Evolutionary conservation across 208 protist genomes (phyloP).

Genomic region (Blastocrithidia nonstop): DNA sequence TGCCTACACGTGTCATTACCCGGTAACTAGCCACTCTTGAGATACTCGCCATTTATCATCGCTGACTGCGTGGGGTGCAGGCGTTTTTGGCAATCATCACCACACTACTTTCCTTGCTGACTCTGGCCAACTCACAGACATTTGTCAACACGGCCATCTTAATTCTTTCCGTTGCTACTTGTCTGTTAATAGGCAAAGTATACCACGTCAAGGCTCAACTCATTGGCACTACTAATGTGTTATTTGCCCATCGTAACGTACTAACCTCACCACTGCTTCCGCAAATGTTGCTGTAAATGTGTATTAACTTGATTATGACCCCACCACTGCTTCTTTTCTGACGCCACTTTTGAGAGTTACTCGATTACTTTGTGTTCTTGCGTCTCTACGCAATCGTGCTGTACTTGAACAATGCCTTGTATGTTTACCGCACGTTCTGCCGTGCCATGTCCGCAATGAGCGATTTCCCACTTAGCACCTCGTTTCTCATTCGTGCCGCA

Average conservation of each 20-base stretch:
- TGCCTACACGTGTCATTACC: slow-evolving; percentile 20
- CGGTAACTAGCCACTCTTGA: slow-evolving; percentile 33
- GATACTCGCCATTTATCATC: slow-evolving; percentile 41
- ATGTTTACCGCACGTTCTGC: slow-evolving; percentile 52
- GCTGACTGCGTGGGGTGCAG: slow-evolving; percentile 55
- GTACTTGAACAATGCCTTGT: slow-evolving; percentile 53
- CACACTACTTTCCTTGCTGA: slow-evolving; percentile 32
- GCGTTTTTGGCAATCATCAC: slow-evolving; percentile 39
- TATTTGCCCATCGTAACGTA: slow-evolving; percentile 38
- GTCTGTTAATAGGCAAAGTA: slow-evolving; percentile 33
- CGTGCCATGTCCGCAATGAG: slow-evolving; percentile 39
- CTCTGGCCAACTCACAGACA: slow-evolving; percentile 6
- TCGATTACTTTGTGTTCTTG: slow-evolving; percentile 61
- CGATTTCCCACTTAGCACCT: slow-evolving; percentile 24
- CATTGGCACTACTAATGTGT: slow-evolving; percentile 33
- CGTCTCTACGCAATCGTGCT: slow-evolving; percentile 49
- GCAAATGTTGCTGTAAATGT: slow-evolving; percentile 37
- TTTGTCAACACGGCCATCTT: slow-evolving; percentile 52
- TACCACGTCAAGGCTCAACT: slow-evolving; percentile 56
- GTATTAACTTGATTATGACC: slow-evolving; percentile 57
- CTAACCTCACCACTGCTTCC: slow-evolving; percentile 57
- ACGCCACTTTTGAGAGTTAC: slow-evolving; percentile 22
- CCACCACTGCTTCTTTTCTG: slow-evolving; percentile 34
- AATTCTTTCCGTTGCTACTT: slow-evolving; percentile 18
- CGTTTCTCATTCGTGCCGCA: slow-evolving; percentile 50